Evolutionary conservation across 2,329 filamentous ascomycete genomes (phyloP).

Genomic region (Curvularia sp.): DNA sequence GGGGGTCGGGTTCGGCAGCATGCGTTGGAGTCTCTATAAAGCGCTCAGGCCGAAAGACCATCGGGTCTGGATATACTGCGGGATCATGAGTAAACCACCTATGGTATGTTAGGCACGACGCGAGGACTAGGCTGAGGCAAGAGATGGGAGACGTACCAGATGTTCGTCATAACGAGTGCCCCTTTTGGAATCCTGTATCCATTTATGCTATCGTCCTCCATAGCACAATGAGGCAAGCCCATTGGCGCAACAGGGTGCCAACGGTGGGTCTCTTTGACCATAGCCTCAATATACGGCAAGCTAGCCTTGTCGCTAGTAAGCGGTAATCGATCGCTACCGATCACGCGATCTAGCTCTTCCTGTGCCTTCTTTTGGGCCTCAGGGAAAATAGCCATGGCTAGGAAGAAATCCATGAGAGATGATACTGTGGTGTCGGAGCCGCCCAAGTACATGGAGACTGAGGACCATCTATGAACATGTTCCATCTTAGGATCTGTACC

Average conservation of each 20-base stretch:
- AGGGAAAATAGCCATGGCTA: slow-evolving; percentile 61
- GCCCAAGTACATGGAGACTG: slow-evolving; percentile 53
- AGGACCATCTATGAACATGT: slow-evolving; percentile 52
- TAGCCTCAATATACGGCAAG: slow-evolving; percentile 49
- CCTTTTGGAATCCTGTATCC: slow-evolving; percentile 55
- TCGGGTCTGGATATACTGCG: slow-evolving; percentile 46
- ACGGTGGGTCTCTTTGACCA: slow-evolving; percentile 55
- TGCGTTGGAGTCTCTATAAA: slow-evolving; percentile 47
- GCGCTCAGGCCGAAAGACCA: slow-evolving; percentile 55
- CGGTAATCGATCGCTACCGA: slow-evolving; percentile 57
- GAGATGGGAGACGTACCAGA: slow-evolving; percentile 42
- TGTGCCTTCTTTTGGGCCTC: slow-evolving; percentile 58
- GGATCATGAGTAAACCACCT: slow-evolving; percentile 55
- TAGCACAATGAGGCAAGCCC: slow-evolving; percentile 42
- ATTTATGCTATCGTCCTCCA: slow-evolving; percentile 48
- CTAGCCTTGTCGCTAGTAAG: slow-evolving; percentile 55
- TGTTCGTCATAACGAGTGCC: slow-evolving; percentile 47
- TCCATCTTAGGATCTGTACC: slow-evolving; percentile 43
- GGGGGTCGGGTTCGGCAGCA: slow-evolving; percentile 51
- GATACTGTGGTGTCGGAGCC: slow-evolving; percentile 58
- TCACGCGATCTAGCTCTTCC: slow-evolving; percentile 57
- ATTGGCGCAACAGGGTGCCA: slow-evolving; percentile 46
- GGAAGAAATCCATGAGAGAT: slow-evolving; percentile 54
- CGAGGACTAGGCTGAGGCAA: neutral
- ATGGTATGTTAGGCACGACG: neutral